phyloP scores from a whole-genome alignment of 139 green algal genomes.

The Picochlorum costavermella region DNA sequence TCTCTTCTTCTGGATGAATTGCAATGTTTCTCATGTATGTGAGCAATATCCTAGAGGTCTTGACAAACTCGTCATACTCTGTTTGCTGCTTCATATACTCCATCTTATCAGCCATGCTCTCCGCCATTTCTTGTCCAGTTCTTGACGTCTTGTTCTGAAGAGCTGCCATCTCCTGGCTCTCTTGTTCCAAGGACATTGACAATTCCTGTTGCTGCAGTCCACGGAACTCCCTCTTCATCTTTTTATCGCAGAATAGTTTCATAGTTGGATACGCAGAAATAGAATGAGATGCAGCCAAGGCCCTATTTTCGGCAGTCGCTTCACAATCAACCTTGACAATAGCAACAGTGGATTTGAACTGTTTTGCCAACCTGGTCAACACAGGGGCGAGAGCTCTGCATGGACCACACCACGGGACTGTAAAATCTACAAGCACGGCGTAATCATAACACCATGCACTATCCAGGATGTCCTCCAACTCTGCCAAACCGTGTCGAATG shows the following conservation, averaged over 20 bases:
- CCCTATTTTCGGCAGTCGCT: constrained; percentile 17
- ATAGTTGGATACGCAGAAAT: constrained; percentile 32
- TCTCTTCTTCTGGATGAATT: constrained; percentile 16
- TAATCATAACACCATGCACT: constrained; percentile 3
- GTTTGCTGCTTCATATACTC: constrained; percentile 3
- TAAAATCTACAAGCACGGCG: constrained; percentile 33
- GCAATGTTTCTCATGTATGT: constrained; percentile 29
- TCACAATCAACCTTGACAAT: constrained; percentile 37
- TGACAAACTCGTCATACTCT: constrained; percentile 21
- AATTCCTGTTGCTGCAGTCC: too few relatives aligned
- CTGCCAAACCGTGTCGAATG: not conserved
- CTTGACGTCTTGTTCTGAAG: too few relatives aligned
- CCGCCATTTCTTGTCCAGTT: not conserved
- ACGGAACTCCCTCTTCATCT: not conserved
- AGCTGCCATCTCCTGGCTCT: too few relatives aligned
- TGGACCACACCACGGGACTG: constrained; percentile 33
- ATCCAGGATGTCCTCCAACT: constrained; percentile 17
- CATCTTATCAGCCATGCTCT: constrained; percentile 7
- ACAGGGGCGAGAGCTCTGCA: constrained; percentile 30
- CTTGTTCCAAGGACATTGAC: too few relatives aligned
- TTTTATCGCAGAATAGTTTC: constrained; percentile 15
- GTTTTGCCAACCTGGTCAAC: constrained; percentile 9
- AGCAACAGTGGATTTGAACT: constrained; percentile 13
- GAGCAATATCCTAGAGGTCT: constrained; percentile 15
- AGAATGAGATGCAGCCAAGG: constrained; percentile 7